Base-by-base conservation (phyloP, 495 filamentous ascomycete genomes). In the Aspergillus asperescens region DNA sequence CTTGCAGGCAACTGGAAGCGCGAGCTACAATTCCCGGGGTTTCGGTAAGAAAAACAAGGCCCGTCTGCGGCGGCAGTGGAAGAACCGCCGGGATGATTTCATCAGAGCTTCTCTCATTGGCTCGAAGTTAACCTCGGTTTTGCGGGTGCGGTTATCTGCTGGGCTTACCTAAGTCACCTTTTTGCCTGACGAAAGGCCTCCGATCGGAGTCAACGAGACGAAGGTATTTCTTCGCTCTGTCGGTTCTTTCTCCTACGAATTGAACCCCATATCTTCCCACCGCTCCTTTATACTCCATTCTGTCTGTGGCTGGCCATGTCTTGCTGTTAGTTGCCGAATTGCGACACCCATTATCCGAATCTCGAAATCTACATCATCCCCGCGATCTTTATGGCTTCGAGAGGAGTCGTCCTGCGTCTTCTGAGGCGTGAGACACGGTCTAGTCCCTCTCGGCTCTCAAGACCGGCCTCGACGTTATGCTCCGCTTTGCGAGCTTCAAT, bases 391-490 rank as follows among this genome's bases (percentile, higher is more conserved):
- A 76, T 76, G 73, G 70, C 70, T 49, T 72, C 73, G 9, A 74
- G 65, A 65, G 55, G 64, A 50, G 65, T 67, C 43, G 64, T 71
- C 29, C 48, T 72, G 62, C 69, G 70, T 63, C 64, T 75, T 48
- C 42, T 76, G 66, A 74, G 70, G 66, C 70, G 69, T 43, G 70
- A 73, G 59, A 37, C 70, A 35, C 73, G 63, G 44, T 56, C 62
- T 25, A 50, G 58, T 28, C 59, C 68, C 22, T 47, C 62, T 15
- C 64, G 64, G 27, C 50, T 68, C 29, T 53, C 66, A 32, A 60
- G 63, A 57, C 50, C 62, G 42, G 58, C 42, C 42, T 54, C 66
- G 28, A 63, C 69, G 38, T 24, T 71, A 22, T 60, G 61, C 49
- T 27, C 63, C 27, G 48, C 63, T 25, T 45, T 61, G 25, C 56